Conservation (phyloP, 768 basidiomycete genomes). For the Artomyces pyxidatus region DNA sequence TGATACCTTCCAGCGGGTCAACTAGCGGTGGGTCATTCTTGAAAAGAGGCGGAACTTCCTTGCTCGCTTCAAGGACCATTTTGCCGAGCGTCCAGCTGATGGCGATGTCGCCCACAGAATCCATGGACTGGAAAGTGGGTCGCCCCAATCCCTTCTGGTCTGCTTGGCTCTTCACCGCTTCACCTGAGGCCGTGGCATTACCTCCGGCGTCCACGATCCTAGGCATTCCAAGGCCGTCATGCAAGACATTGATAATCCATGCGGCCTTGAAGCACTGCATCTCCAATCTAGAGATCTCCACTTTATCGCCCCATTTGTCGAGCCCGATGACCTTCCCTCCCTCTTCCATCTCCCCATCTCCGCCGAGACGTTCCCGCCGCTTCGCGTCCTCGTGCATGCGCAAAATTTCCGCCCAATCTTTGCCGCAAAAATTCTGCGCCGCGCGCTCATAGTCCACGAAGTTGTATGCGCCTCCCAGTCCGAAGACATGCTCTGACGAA, state of each 20-base stretch:
- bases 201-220: conserved; percentile 83
- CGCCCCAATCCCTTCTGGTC: conserved; percentile 73
- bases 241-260: conserved; percentile 93
- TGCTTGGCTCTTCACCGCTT: conserved; percentile 69
- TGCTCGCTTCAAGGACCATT: conserved; percentile 97
- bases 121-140: conserved; percentile 87
- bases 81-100: conserved; percentile 98
- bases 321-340: conserved; percentile 53
- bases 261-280: conserved; percentile 99
- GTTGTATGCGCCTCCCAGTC: conserved; percentile 90
- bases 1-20: conserved; percentile 37
- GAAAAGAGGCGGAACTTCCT: conserved; percentile 53
- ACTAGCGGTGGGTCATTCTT: conserved; percentile 48
- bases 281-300: conserved; percentile 80
- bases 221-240: conserved; percentile 93
- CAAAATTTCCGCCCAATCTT: conserved; percentile 73
- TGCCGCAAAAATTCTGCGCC: conserved; percentile 76
- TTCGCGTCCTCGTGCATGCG: conserved; percentile 51
- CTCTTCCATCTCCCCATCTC: conserved; percentile 58
- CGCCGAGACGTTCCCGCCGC: conserved; percentile 32
- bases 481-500: conserved; percentile 94
- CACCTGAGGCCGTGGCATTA: conserved; percentile 58
- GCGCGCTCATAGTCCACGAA: conserved; percentile 94
- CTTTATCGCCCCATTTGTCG: conserved; percentile 61
- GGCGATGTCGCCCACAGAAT: conserved; percentile 86